A percentile compares a stretch with the other conserved stretches of the same genome.
Evolutionary conservation across 495 filamentous ascomycete genomes (phyloP).

Genomic region (Letharia columbiana): DNA sequence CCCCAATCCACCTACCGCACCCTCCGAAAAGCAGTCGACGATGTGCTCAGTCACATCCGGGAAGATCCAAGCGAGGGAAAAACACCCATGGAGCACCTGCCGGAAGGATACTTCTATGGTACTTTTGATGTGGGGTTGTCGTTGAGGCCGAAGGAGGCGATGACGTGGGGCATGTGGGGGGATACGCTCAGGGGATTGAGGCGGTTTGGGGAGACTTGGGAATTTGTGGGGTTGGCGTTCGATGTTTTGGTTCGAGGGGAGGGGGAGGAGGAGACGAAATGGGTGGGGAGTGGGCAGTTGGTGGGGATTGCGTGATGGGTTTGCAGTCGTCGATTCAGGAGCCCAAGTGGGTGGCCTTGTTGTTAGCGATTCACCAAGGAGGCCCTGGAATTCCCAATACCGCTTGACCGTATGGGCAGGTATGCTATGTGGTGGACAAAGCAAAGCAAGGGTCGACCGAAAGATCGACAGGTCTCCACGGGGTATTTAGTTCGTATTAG

Average conservation of each 20-base stretch:
- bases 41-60: background rate
- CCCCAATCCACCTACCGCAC: background rate
- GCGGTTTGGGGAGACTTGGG: background rate
- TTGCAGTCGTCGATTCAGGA: no score
- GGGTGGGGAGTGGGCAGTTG: background rate
- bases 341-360: no score
- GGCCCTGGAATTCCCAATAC: no score
- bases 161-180: constrained; percentile 3
- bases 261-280: background rate
- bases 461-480: no score
- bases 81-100: background rate
- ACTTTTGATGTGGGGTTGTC: no score
- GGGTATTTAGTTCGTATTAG: no score
- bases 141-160: background rate
- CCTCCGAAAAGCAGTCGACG: background rate
- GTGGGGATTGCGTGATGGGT: background rate
- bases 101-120: background rate
- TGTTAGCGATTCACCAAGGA: no score
- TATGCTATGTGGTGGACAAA: no score
- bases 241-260: background rate
- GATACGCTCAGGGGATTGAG: background rate
- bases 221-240: background rate
- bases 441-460: no score
- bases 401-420: no score
- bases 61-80: background rate